Evolutionary conservation across 768 basidiomycete species (phyloP).

Genomic region (Tulasnella sp.): DNA sequence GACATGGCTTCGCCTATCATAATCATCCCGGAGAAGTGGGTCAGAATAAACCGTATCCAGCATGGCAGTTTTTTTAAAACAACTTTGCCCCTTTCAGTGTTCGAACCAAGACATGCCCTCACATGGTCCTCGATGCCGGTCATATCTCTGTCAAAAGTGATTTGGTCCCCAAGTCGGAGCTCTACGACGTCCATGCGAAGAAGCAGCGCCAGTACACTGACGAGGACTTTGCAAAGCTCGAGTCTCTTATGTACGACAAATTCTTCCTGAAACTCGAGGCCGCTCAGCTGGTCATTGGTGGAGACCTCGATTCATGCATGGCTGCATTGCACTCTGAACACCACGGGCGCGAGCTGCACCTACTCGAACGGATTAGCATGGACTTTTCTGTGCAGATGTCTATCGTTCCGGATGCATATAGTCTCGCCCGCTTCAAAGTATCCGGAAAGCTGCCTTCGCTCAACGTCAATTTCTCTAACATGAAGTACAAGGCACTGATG

Average conservation of each 20-base stretch:
- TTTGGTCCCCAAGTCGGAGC: constrained; percentile 70
- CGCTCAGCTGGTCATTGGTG: constrained; percentile 91
- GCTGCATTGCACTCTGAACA: constrained; percentile 56
- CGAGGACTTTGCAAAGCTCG: constrained; percentile 74
- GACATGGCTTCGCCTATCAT: constrained; percentile 96
- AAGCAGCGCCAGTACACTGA: constrained; percentile 75
- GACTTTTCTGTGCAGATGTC: constrained; percentile 84
- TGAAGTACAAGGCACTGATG: constrained; percentile 87
- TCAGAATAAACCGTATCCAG: neutral
- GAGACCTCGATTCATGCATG: constrained; percentile 69
- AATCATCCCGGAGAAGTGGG: constrained; percentile 88
- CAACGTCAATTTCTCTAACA: constrained; percentile 81
- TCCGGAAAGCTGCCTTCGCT: constrained; percentile 80
- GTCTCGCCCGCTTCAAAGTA: constrained; percentile 79
- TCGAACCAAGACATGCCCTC: constrained; percentile 62
- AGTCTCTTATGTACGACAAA: constrained; percentile 93
- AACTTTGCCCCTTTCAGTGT: constrained; percentile 41
- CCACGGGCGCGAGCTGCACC: constrained; percentile 48
- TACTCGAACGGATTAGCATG: constrained; percentile 87
- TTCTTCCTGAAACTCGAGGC: constrained; percentile 70
- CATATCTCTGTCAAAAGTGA: constrained; percentile 91
- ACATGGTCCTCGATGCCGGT: constrained; percentile 89
- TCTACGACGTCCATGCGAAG: constrained; percentile 70
- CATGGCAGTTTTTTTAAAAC: neutral
- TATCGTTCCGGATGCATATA: constrained; percentile 75